phyloP scores from a whole-genome alignment of 1,139 yeast species.

The Sugiyamaella japonica region DNA sequence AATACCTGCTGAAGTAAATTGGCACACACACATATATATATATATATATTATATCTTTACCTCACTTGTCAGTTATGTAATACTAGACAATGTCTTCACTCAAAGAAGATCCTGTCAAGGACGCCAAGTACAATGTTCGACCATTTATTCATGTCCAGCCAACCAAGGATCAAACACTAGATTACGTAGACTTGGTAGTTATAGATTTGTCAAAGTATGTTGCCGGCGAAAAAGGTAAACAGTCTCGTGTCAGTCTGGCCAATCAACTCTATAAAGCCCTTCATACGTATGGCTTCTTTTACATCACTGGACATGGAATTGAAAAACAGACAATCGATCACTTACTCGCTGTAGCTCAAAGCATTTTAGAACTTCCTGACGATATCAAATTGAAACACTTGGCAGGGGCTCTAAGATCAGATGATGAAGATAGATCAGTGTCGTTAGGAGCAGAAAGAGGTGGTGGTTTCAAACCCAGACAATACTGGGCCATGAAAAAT shows the following conservation, averaged over 20 bases:
- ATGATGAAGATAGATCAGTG: constrained; percentile 40
- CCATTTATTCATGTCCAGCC: constrained; percentile 42
- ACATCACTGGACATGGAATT: constrained; percentile 45
- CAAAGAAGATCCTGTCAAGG: constrained; percentile 18
- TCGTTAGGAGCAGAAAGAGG: constrained; percentile 51
- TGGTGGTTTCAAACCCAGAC: constrained; percentile 50
- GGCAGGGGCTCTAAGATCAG: constrained; percentile 45
- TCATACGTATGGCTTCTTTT: constrained; percentile 50
- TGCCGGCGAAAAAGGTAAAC: constrained; percentile 42
- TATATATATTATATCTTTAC: neutral
- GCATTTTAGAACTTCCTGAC: constrained; percentile 46
- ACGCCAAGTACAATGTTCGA: constrained; percentile 39
- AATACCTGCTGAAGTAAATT: too few relatives aligned
- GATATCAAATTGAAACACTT: constrained; percentile 45
- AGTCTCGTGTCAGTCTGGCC: constrained; percentile 41
- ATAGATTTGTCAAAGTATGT: constrained; percentile 44
- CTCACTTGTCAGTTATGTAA: neutral
- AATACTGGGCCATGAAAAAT: constrained; percentile 39
- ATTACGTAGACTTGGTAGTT: constrained; percentile 41
- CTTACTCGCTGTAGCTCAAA: constrained; percentile 44
- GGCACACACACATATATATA: too few relatives aligned
- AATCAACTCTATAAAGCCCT: constrained; percentile 43
- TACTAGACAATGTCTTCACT: neutral
- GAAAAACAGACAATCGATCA: constrained; percentile 38
- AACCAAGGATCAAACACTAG: constrained; percentile 28